Conservation (phyloP, 1,284 basidiomycete species). For the Paramarasmius palmivorus region DNA sequence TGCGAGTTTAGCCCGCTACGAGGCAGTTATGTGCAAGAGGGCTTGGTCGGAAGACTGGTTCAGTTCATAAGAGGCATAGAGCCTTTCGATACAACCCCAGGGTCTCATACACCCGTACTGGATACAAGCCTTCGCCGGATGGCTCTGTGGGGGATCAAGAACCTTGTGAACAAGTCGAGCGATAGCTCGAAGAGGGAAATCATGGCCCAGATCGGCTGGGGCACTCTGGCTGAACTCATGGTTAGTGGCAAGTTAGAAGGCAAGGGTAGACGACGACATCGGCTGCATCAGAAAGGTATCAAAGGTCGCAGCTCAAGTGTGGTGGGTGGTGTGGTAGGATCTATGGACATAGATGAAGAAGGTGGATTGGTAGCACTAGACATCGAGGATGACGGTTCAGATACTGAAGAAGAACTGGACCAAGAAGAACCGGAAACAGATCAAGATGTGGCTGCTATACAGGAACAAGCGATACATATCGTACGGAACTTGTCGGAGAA, state of each 20-base stretch:
- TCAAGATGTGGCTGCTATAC: slow-evolving; percentile 34
- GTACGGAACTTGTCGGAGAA: slow-evolving; percentile 64
- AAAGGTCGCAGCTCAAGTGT: not conserved
- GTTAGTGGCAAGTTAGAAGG: not conserved
- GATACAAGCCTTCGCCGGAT: slow-evolving; percentile 64
- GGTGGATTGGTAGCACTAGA: not conserved
- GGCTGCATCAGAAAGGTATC: not conserved
- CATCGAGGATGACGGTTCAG: not conserved
- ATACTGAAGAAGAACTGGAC: slow-evolving; percentile 27
- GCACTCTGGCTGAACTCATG: slow-evolving; percentile 40
- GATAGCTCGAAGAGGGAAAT: slow-evolving; percentile 61
- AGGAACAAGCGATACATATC: slow-evolving; percentile 68
- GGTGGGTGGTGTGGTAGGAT: not conserved
- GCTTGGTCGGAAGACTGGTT: slow-evolving; percentile 64
- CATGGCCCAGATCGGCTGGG: slow-evolving; percentile 69
- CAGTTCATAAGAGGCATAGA: slow-evolving; percentile 39
- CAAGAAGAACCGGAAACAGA: not conserved
- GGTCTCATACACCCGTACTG: slow-evolving; percentile 25
- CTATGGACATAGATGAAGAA: not conserved
- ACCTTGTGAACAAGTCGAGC: slow-evolving; percentile 65
- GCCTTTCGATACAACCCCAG: not conserved
- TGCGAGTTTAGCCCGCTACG: slow-evolving; percentile 85
- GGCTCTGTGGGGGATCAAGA: slow-evolving; percentile 83
- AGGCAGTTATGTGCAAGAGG: slow-evolving; percentile 64
- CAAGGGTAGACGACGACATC: not conserved